Percentiles rank a stretch among this genome's conserved stretches.
These are phyloP conservation scores for Crithidia acanthocephali DNA, from an alignment of 208 protist genomes.

Conservation along the genomic window DNA sequence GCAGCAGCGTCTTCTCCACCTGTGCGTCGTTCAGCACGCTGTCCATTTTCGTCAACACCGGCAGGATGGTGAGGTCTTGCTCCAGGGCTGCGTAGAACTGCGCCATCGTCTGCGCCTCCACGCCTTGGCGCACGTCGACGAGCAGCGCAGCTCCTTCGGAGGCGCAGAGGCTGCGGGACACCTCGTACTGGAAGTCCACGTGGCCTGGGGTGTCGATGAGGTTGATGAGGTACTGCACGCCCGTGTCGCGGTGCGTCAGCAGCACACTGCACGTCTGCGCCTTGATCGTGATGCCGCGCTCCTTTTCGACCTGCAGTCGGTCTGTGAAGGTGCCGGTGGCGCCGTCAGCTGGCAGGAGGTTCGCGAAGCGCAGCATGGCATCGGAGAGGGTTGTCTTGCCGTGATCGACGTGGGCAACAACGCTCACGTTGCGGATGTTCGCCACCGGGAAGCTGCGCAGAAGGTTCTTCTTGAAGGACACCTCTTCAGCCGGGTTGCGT, in stretches of 20 bases:
- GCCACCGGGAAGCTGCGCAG: conserved; percentile 55
- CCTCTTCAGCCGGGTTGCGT: conserved; percentile 34
- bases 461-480: conserved; percentile 46
- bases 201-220: conserved; percentile 98
- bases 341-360: conserved; percentile 68
- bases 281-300: conserved; percentile 97
- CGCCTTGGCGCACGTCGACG: conserved; percentile 93
- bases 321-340: conserved; percentile 90
- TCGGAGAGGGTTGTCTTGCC: conserved; percentile 95
- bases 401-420: conserved; percentile 94
- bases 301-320: conserved; percentile 94
- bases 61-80: conserved; percentile 83
- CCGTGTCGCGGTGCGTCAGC: conserved; percentile 23
- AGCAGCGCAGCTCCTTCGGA: conserved; percentile 92
- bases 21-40: conserved; percentile 68
- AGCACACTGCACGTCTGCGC: conserved; percentile 95
- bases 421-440: conserved; percentile 90
- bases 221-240: conserved; percentile 91
- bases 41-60: conserved; percentile 93
- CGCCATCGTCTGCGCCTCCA: conserved; percentile 97
- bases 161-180: conserved; percentile 95
- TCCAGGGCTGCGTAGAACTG: conserved; percentile 96
- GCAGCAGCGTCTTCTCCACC: conserved; percentile 66
- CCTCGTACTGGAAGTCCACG: conserved; percentile 98
- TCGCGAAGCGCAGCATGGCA: conserved; percentile 82